phyloP scores from a whole-genome alignment of 148 eudicot species.

The Spergularia marina region DNA sequence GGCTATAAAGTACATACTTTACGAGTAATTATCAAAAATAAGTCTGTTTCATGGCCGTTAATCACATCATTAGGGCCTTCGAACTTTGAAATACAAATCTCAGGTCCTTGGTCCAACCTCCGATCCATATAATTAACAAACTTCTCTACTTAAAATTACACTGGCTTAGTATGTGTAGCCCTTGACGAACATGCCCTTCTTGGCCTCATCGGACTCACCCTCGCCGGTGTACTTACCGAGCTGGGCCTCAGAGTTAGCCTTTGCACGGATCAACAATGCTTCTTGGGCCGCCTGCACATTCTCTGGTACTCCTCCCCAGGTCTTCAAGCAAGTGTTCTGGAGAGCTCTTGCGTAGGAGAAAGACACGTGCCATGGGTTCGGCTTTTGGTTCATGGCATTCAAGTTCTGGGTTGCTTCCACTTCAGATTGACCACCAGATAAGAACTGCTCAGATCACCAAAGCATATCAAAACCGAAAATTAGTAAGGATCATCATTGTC shows the following conservation, averaged over 20 bases:
- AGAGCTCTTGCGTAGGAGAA: slow-evolving; percentile 95
- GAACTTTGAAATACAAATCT: slow-evolving; percentile 13
- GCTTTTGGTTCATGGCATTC: slow-evolving; percentile 86
- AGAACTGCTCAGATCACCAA: slow-evolving; percentile 44
- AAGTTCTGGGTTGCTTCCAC: slow-evolving; percentile 89
- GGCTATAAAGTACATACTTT: slow-evolving; percentile 24
- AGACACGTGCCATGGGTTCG: slow-evolving; percentile 92
- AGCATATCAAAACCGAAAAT: slow-evolving; percentile 1
- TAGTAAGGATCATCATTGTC: neutral
- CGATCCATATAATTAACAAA: slow-evolving; percentile 8
- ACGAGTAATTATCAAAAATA: slow-evolving; percentile 23
- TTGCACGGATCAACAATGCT: slow-evolving; percentile 61
- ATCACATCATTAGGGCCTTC: slow-evolving; percentile 29
- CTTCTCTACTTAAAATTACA: slow-evolving; percentile 4
- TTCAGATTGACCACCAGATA: slow-evolving; percentile 96
- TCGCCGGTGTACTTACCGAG: slow-evolving; percentile 90
- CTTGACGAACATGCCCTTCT: slow-evolving; percentile 79
- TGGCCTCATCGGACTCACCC: slow-evolving; percentile 82
- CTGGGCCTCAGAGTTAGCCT: slow-evolving; percentile 85
- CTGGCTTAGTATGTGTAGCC: slow-evolving; percentile 69
- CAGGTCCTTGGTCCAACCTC: slow-evolving; percentile 12
- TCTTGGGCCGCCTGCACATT: slow-evolving; percentile 80
- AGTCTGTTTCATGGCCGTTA: slow-evolving; percentile 25
- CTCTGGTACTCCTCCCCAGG: slow-evolving; percentile 84
- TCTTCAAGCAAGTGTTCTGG: slow-evolving; percentile 91